Evolutionary conservation across 495 filamentous ascomycete species (phyloP), one percentile per base, ranked within the genome.

Genomic region (Hypoxylon fuscum): DNA sequence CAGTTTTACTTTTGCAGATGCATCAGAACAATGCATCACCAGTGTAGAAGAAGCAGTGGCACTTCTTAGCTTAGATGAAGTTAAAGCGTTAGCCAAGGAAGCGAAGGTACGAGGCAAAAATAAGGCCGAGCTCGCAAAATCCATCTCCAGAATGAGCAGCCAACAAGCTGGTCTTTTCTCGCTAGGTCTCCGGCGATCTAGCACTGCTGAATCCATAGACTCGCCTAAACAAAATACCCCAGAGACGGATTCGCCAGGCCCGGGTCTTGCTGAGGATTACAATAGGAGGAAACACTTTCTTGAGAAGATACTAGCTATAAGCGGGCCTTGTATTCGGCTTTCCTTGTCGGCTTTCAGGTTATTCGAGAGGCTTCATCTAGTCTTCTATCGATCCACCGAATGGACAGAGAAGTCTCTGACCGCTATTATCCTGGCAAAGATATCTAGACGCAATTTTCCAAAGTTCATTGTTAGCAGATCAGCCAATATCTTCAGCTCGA

Each of bases 321-420:
- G 91, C 2, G 95, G 95, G 0, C 86, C 90, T 27, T 93, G 92
- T 54, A 89, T 97, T 44, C 80, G 94, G 34, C 87, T 98, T 12
- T 87, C 91, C 1, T 72, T 87, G 1, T 78, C 87, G 6, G 82
- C 87, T n/a, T 83, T 91, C 53, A 89, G 86, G 55, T 83, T 98
- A 3, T 98, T 98, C 66, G 93, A 97, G 69, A 85, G 95, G 25
- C 91, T 97, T 1, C 94, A 98, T 74, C 76, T 98, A 5, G 93
- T 98, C 45, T 98, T 97, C 70, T 97, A 97, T 69, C 83, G 93
- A 25, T 97, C 93, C 22, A 96, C 93, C 0, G 93, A 97, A 71
- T 98, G 94, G 93, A 95, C 93, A 0, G 95, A 97, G 66, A 97
- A 96, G 66, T 97, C 94, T 9, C 83, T 98, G 2, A 97, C 91